Evolutionary conservation across 2,329 filamentous ascomycete species (phyloP).

Genomic region (Cladosporium sphaerospermum): DNA sequence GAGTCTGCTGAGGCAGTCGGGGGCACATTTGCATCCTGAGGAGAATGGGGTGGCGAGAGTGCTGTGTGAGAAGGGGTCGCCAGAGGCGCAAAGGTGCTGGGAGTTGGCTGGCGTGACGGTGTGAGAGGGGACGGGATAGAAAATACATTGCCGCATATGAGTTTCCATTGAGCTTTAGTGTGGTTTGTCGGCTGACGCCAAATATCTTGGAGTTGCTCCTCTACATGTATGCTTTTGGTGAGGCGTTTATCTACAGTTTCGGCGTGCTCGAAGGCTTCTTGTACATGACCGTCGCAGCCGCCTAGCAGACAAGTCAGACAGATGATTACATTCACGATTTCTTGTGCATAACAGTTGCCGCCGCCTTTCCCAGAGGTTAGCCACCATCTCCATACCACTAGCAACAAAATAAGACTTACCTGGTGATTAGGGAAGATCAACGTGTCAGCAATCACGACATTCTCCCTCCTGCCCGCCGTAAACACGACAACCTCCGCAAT

Average conservation of each 20-base stretch:
- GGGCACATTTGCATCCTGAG: constrained; percentile 54
- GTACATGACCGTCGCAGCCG: constrained; percentile 17
- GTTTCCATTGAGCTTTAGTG: too few relatives aligned
- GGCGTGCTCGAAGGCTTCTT: constrained; percentile 13
- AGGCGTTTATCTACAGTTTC: constrained; percentile 15
- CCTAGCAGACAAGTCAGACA: constrained; percentile 15
- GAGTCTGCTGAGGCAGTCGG: constrained; percentile 47
- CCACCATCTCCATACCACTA: constrained; percentile 5
- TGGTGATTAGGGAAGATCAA: constrained; percentile 86
- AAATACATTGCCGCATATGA: too few relatives aligned
- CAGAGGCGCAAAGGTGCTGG: background rate
- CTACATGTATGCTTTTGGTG: background rate
- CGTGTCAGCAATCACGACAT: constrained; percentile 84
- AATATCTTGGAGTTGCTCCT: background rate
- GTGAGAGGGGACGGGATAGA: background rate
- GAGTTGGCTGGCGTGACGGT: background rate
- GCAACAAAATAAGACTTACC: constrained; percentile 45
- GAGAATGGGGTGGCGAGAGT: constrained; percentile 49
- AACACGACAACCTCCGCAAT: constrained; percentile 90
- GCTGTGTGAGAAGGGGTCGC: constrained; percentile 17
- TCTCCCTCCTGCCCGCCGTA: constrained; percentile 73
- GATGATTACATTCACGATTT: constrained; percentile 21
- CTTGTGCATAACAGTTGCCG: constrained; percentile 43
- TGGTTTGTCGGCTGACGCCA: too few relatives aligned
- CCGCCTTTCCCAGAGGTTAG: constrained; percentile 27